A percentile compares a stretch with the other conserved stretches of the same genome.
Evolutionary conservation across 805 yeast species (phyloP).

Genomic region (Kodamaea nitidulidarum): DNA sequence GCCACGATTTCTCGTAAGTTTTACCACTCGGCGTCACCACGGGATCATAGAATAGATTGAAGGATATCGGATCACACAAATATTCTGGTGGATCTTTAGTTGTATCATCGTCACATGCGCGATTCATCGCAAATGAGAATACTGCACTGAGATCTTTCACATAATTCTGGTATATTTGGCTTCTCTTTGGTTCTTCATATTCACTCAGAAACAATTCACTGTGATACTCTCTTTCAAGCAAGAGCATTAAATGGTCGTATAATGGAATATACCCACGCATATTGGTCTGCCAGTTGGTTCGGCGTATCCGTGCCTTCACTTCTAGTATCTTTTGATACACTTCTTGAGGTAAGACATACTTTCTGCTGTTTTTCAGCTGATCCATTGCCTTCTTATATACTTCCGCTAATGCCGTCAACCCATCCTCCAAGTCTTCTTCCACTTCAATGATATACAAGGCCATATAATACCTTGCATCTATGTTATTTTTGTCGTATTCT

Average conservation of each 20-base stretch:
- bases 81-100: constrained; percentile 26
- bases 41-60: constrained; percentile 38
- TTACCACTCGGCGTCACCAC: constrained; percentile 44
- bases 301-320: constrained; percentile 6
- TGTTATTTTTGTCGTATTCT: constrained; percentile 13
- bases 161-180: constrained; percentile 10
- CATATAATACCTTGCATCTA: constrained; percentile 14
- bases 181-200: constrained; percentile 4
- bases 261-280: constrained; percentile 9
- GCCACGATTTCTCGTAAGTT: constrained; percentile 37
- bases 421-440: constrained; percentile 8
- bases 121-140: constrained; percentile 7
- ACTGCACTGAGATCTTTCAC: constrained; percentile 9
- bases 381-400: constrained; percentile 14
- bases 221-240: constrained; percentile 13
- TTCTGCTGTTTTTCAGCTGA: constrained; percentile 11
- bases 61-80: constrained; percentile 39
- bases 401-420: constrained; percentile 10
- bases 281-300: constrained; percentile 6
- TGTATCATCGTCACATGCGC: background rate
- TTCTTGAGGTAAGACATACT: constrained; percentile 14
- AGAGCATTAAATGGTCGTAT: constrained; percentile 7
- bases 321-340: constrained; percentile 13
- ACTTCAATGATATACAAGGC: constrained; percentile 11
- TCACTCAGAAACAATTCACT: constrained; percentile 5